Conservation (phyloP, 2,329 filamentous ascomycete genomes). For the Raffaelea arxii region DNA sequence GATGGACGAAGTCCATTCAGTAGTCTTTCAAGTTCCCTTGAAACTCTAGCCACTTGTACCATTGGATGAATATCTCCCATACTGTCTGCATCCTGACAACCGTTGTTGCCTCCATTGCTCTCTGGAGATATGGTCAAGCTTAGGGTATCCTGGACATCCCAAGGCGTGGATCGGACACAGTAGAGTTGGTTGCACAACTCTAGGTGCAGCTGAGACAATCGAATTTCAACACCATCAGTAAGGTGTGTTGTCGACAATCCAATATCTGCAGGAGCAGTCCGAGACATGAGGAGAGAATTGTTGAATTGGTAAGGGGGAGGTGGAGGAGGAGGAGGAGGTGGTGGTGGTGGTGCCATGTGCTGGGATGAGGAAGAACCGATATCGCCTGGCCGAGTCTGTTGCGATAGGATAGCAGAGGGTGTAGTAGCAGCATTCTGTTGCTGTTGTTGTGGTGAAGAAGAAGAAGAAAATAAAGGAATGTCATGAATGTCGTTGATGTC, state of each 20-base stretch:
- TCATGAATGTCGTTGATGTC: background rate
- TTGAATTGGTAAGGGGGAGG: background rate
- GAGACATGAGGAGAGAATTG: background rate
- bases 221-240: background rate
- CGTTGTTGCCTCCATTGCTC: background rate
- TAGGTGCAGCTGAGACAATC: background rate
- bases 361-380: background rate
- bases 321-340: background rate
- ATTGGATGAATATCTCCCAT: background rate
- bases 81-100: background rate
- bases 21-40: background rate
- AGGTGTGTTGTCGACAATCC: background rate
- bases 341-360: background rate
- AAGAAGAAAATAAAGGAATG: background rate
- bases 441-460: no score
- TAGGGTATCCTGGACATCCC: background rate
- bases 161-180: background rate
- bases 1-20: background rate
- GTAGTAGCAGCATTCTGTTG: background rate
- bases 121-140: background rate
- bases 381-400: background rate
- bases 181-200: background rate
- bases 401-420: background rate
- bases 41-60: background rate
- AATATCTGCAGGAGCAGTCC: background rate